Base-by-base conservation (phyloP, 768 basidiomycete genomes). In the Glaciozyma martinii region DNA sequence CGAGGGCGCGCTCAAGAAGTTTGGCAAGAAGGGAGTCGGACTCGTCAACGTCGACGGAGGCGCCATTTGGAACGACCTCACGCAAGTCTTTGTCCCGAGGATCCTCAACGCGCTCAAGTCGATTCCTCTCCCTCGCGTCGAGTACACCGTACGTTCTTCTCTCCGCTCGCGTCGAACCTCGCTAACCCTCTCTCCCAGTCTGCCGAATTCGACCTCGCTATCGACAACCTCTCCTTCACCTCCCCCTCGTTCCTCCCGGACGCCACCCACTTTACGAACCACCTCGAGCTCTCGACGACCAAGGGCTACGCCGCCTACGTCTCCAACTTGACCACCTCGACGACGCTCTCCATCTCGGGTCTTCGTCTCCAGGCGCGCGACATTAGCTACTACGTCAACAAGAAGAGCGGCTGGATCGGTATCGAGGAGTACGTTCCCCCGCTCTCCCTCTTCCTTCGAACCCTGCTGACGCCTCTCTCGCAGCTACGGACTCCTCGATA, bases 161-260 rank as follows among this genome's bases (percentile, higher is more conserved):
- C n/a, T 15, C 23, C 23, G 8, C 5, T 37, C 40, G 19, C 33
- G 16, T 40, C 32, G 1, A 23, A 42, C 40, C 37, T 10, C 37
- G 50, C 23, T 23, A 42, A 29, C 37, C 23, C 10, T 5, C 55
- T 56, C 37, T 56, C 55, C 8, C 55, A 42, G 37, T 40, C 63
- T 4, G 76, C 75, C 49, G 75, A 77, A 47, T 67, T 77, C 55
- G 76, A 76, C 65, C 71, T 76, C 47, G 74, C 77, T 60, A 72
- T 78, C 54, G 77, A 77, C 62, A 76, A 78, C 71, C 67, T 78
- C 63, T 68, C 67, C 37, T 74, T 79, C 71, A 75, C 76, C 66
- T 76, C 77, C 7, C 76, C 73, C 3, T 76, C 75, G 5, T 79
- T 79, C 74, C 75, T 79, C 62, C 78, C 78, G 56, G 76, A 78